A percentile compares a stretch with the other conserved stretches of the same genome.
phyloP scores from a whole-genome alignment of 2,329 filamentous ascomycete species.

The Albifimbria verrucaria region DNA sequence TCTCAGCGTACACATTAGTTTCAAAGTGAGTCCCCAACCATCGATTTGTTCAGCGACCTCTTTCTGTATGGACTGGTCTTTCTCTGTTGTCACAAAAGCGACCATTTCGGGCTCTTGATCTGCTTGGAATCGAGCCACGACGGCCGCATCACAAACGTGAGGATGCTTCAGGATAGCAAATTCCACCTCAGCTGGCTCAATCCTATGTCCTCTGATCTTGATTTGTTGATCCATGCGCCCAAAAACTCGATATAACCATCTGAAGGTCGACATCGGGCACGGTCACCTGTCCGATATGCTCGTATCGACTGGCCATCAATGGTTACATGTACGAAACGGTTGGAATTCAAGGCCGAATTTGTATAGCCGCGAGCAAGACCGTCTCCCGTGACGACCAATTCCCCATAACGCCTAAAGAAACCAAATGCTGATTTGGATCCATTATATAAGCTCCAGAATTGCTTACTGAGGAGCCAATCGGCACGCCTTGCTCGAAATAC shows the following conservation, averaged over 20 bases:
- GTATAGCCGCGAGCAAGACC: conserved; percentile 16
- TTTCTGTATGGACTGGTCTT: background rate
- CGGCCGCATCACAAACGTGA: conserved; percentile 1
- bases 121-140: conserved; percentile 3
- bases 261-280: conserved; percentile 8
- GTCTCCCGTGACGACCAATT: conserved; percentile 21
- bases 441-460: conserved; percentile 18
- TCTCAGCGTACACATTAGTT: background rate
- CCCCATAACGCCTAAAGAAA: conserved; percentile 18
- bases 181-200: conserved; percentile 18
- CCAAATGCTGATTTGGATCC: conserved; percentile 13
- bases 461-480: conserved; percentile 15
- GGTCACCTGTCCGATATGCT: conserved; percentile 19
- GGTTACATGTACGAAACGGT: conserved; percentile 11
- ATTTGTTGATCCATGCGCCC: conserved; percentile 19
- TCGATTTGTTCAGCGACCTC: conserved; percentile 1
- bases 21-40: conserved; percentile 7
- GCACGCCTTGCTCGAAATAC: conserved; percentile 13
- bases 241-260: conserved; percentile 19
- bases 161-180: background rate
- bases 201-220: conserved; percentile 21
- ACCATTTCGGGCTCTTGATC: conserved; percentile 9
- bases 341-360: conserved; percentile 4
- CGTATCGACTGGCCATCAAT: conserved; percentile 2
- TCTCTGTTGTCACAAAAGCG: conserved; percentile 4